phyloP scores from a whole-genome alignment of 139 green algal genomes.

The Chlorella sp. region DNA sequence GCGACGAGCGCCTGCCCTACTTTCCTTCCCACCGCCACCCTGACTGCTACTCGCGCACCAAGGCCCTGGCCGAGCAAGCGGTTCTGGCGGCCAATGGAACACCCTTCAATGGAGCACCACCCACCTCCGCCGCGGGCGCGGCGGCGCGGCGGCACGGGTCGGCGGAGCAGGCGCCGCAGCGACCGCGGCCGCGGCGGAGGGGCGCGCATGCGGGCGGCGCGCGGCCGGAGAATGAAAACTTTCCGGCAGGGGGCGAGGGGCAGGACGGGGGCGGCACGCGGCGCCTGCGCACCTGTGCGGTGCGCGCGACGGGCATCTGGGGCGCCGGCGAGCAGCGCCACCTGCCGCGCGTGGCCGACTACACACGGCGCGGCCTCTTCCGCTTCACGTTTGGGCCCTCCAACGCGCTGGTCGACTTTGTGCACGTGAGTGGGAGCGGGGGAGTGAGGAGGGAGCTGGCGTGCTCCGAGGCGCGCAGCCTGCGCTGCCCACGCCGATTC shows the following conservation, averaged over 20 bases:
- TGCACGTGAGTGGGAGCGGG: constrained; percentile 15
- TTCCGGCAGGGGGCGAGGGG: too few species aligned
- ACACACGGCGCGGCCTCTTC: constrained; percentile 21
- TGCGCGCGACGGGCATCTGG: constrained; percentile 47
- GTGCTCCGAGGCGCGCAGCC: too few species aligned
- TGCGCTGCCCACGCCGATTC: too few species aligned
- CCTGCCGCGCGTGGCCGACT: constrained; percentile 33
- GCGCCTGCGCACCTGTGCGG: constrained; percentile 40
- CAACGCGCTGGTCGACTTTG: constrained; percentile 27
- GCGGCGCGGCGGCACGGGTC: too few species aligned
- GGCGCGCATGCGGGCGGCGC: too few species aligned
- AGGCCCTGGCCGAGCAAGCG: constrained; percentile 34
- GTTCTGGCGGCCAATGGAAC: constrained; percentile 38
- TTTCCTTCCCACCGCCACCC: constrained; percentile 6
- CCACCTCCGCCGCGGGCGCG: too few species aligned
- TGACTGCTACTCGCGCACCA: constrained; percentile 45
- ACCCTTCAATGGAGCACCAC: too few species aligned
- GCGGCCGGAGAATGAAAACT: too few species aligned
- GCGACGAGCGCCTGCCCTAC: constrained; percentile 40
- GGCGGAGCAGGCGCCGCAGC: too few species aligned
- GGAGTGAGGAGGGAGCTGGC: background rate
- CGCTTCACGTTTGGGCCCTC: constrained; percentile 18
- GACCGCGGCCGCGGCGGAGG: too few species aligned
- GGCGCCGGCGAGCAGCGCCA: constrained; percentile 38
- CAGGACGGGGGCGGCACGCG: background rate